phyloP scores from a whole-genome alignment of 805 yeast genomes.

The Nakazawaea anatomiae region DNA sequence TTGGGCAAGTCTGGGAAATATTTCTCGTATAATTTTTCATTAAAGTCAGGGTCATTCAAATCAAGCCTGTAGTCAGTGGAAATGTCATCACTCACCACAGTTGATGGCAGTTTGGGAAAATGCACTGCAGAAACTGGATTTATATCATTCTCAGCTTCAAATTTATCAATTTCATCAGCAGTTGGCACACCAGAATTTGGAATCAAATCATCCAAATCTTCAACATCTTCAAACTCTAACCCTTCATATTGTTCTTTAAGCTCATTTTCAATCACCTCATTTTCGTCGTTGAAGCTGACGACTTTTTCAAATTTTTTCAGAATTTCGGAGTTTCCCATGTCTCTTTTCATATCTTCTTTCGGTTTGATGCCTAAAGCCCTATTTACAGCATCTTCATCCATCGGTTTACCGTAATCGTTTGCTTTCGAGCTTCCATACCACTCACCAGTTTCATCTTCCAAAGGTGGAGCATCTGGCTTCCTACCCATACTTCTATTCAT shows the following conservation, averaged over 20 bases:
- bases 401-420: constrained; percentile 25
- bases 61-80: constrained; percentile 37
- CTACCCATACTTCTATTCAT: constrained; percentile 52
- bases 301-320: neutral
- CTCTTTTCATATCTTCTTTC: constrained; percentile 12
- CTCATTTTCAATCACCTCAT: neutral
- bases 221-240: constrained; percentile 26
- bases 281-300: neutral
- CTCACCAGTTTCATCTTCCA: constrained; percentile 17
- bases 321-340: constrained; percentile 18
- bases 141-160: constrained; percentile 34
- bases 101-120: constrained; percentile 48
- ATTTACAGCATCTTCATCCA: constrained; percentile 22
- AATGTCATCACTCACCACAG: constrained; percentile 20
- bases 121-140: constrained; percentile 47
- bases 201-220: constrained; percentile 42
- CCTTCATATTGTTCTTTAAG: neutral
- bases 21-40: constrained; percentile 72
- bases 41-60: constrained; percentile 71
- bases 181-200: constrained; percentile 24
- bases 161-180: constrained; percentile 32
- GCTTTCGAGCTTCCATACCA: constrained; percentile 31
- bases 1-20: constrained; percentile 87
- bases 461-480: constrained; percentile 18
- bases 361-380: constrained; percentile 19